Percentiles rank a stretch among this genome's conserved stretches.
Conservation (phyloP, 768 basidiomycete species). For the Coprinellus micaceus region DNA sequence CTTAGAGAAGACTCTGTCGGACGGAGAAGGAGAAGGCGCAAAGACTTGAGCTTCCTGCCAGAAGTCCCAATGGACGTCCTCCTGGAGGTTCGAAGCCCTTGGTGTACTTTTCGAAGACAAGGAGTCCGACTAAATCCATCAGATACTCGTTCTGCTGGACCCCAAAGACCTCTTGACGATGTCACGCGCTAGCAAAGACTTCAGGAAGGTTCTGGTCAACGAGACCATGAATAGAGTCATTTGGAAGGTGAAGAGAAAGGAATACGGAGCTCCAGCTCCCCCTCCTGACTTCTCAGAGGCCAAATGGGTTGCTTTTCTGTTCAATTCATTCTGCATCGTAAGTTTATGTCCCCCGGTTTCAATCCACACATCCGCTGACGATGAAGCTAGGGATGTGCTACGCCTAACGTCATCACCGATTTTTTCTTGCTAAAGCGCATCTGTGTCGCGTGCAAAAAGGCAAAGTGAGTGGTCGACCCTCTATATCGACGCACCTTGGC, state of each 20-base stretch:
- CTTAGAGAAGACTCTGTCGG: too few relatives aligned
- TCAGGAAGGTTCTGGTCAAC: not conserved
- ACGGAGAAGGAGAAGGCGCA: not conserved
- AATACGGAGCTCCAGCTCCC: not conserved
- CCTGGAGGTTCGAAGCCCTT: not conserved
- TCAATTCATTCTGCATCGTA: not conserved
- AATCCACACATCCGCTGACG: too few relatives aligned
- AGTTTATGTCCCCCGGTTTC: not conserved
- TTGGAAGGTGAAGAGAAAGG: not conserved
- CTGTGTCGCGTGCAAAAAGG: too few relatives aligned
- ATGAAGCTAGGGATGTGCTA: too few relatives aligned
- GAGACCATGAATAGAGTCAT: not conserved
- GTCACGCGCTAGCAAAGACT: not conserved
- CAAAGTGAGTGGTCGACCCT: too few relatives aligned
- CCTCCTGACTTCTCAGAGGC: not conserved
- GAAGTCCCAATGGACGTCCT: not conserved
- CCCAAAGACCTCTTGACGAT: not conserved
- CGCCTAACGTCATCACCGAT: too few relatives aligned
- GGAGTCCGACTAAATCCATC: too few relatives aligned
- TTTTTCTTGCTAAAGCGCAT: too few relatives aligned
- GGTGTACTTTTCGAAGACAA: not conserved
- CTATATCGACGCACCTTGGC: too few relatives aligned
- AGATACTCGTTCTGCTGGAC: not conserved
- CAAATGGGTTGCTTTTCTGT: conserved; percentile 1
- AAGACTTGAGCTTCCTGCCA: not conserved